Percentiles rank a stretch among this genome's conserved stretches.
These are phyloP conservation scores for Bassia scoparia DNA, from an alignment of 148 eudicot genomes.

Conservation along the genomic window DNA sequence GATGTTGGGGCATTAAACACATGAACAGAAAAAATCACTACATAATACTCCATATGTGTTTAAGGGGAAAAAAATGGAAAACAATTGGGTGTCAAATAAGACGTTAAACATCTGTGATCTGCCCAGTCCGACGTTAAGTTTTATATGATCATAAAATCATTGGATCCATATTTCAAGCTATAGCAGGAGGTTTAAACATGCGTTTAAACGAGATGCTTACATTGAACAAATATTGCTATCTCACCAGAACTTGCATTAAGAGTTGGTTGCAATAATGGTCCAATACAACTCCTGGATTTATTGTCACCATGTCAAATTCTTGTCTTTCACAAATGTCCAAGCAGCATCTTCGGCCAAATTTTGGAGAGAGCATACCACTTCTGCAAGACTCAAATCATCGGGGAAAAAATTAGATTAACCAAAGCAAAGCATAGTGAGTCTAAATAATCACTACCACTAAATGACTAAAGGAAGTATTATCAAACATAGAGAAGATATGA, in stretches of 20 bases:
- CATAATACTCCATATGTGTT: no score
- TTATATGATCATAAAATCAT: no score
- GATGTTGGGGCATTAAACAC: no score
- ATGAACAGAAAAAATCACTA: no score
- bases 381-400: conserved; percentile 16
- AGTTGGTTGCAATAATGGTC: conserved; percentile 50
- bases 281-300: conserved; percentile 51
- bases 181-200: neutral
- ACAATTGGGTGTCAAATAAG: no score
- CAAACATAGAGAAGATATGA: neutral
- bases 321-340: conserved; percentile 51
- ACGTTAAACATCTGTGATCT: no score
- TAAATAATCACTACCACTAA: neutral
- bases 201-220: conserved; percentile 13
- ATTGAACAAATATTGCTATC: conserved; percentile 31
- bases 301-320: conserved; percentile 46
- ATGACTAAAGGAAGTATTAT: neutral
- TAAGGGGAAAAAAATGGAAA: no score
- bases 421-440: neutral
- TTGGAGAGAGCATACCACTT: conserved; percentile 46
- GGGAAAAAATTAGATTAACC: neutral
- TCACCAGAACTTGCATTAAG: conserved; percentile 41
- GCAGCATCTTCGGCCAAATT: conserved; percentile 59
- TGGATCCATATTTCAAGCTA: no score
- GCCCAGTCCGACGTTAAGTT: no score